These are phyloP conservation scores for Kwoniella sp. DNA, from an alignment of 768 basidiomycete species.

Conservation along the genomic window DNA sequence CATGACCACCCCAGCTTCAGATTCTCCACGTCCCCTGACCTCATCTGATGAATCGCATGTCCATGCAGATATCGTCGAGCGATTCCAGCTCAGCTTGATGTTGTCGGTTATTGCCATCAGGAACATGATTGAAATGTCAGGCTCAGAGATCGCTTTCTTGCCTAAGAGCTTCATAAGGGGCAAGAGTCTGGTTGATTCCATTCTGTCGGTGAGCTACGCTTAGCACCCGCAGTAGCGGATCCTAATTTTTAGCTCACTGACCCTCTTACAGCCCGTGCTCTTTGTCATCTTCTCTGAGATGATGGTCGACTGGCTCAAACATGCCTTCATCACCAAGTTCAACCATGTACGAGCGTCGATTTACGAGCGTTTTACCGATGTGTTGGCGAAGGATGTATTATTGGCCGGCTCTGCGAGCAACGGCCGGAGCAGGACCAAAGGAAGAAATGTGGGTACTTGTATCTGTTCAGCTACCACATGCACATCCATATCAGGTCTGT, in stretches of 20 bases:
- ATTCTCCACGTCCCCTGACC: not conserved
- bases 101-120: constrained; percentile 86
- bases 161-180: constrained; percentile 60
- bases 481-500: not conserved
- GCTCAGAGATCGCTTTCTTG: constrained; percentile 78
- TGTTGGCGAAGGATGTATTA: constrained; percentile 88
- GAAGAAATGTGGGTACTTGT: constrained; percentile 62
- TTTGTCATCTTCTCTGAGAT: constrained; percentile 90
- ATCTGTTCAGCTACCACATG: not conserved
- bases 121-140: constrained; percentile 90
- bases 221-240: not conserved
- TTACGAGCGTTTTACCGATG: constrained; percentile 92
- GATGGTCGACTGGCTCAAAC: constrained; percentile 97
- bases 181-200: constrained; percentile 62
- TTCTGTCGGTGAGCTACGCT: constrained; percentile 76
- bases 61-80: constrained; percentile 85
- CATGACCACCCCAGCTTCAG: not conserved
- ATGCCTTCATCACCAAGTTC: constrained; percentile 99
- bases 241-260: not conserved
- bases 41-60: not conserved
- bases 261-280: constrained; percentile 71
- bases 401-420: constrained; percentile 56
- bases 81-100: constrained; percentile 91
- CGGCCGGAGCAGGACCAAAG: constrained; percentile 24
- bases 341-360: constrained; percentile 95